Conservation (phyloP, 1,139 yeast genomes). For the Tardiomyces blankii region DNA sequence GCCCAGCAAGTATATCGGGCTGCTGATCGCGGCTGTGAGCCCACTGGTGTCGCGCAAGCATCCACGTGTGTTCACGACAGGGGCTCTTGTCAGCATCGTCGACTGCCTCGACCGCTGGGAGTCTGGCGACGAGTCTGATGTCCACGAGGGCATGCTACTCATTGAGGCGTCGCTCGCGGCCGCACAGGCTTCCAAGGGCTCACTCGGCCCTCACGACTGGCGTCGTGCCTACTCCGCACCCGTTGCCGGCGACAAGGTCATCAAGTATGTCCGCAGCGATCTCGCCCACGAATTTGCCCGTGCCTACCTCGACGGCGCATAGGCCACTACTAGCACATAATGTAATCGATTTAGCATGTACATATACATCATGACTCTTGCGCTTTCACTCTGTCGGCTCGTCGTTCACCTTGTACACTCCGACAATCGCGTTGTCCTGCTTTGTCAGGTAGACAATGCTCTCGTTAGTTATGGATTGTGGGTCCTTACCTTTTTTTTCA, state of each 20-base stretch:
- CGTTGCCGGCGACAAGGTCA: slow-evolving; percentile 2
- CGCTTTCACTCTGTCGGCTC: background rate
- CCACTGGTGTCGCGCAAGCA: slow-evolving; percentile 11
- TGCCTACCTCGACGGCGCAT: slow-evolving; percentile 14
- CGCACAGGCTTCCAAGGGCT: slow-evolving; percentile 3
- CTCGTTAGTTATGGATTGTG: background rate
- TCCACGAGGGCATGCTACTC: slow-evolving; percentile 7
- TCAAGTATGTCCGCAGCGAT: slow-evolving; percentile 9
- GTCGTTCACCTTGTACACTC: slow-evolving; percentile 8
- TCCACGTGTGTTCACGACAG: slow-evolving; percentile 12
- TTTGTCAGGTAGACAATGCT: background rate
- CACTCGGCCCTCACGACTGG: slow-evolving; percentile 7
- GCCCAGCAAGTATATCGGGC: slow-evolving; percentile 41
- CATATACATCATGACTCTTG: no score
- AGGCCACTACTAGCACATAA: background rate
- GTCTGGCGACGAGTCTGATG: slow-evolving; percentile 9
- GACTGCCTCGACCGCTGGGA: slow-evolving; percentile 41
- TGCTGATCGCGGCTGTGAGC: slow-evolving; percentile 26
- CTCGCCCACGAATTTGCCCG: slow-evolving; percentile 16
- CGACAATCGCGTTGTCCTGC: slow-evolving; percentile 9
- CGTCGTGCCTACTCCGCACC: background rate
- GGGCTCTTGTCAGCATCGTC: slow-evolving; percentile 38
- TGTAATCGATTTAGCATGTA: background rate
- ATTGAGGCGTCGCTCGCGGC: slow-evolving; percentile 7
- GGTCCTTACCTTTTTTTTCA: no score